Evolutionary conservation across 2,329 filamentous ascomycete genomes (phyloP), one percentile per base, ranked within the genome.

Genomic region (Ceratocystis huliohia): DNA sequence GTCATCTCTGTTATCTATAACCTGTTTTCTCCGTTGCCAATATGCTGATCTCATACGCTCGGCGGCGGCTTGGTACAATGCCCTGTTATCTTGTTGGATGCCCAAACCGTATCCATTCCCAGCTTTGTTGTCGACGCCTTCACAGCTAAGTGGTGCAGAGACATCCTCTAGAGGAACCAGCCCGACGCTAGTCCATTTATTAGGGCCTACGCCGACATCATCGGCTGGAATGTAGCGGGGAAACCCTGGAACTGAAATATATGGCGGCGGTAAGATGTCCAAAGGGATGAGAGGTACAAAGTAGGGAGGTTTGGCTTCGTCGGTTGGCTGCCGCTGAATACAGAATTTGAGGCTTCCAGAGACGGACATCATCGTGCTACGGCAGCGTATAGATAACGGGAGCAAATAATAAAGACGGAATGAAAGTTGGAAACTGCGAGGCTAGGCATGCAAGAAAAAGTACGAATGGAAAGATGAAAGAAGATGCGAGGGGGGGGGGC

Each of bases 251-350:
- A 81, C 71, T 4, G 78, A 73, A 3, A 82, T 69, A 74, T 78
- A 78, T 1, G 73, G 71, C 0, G 73, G 71, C 0, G 81, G 81
- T 0, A 84, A 76, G 68, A 82, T 75, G 70, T 84, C 81, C 13
- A 78, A 72, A 0, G 81, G 76, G n/a, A 84, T 75, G n/a, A 84
- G 76, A 5, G 82, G 82, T 0, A 84, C 80, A 2, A 80, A 75
- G 64, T 69, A 63, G 13, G 50, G 46, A 45, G 30, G 17, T 62
- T 56, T 72, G 46, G 70, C 68, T 28, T 68, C 70, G n/a, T 74
- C 72, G 1, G 72, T 70, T 1, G 71, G 72, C 2, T 76, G 78
- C 1, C 80, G 77, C 68, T 79, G 73, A 62, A 82, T 69, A 71
- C 79, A 82, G 72, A 73, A 73, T 6, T n/a, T 22, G 25, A 48